These are phyloP conservation scores for Penicillium longicatenatum DNA, from an alignment of 495 filamentous ascomycete genomes.

Conservation along the genomic window DNA sequence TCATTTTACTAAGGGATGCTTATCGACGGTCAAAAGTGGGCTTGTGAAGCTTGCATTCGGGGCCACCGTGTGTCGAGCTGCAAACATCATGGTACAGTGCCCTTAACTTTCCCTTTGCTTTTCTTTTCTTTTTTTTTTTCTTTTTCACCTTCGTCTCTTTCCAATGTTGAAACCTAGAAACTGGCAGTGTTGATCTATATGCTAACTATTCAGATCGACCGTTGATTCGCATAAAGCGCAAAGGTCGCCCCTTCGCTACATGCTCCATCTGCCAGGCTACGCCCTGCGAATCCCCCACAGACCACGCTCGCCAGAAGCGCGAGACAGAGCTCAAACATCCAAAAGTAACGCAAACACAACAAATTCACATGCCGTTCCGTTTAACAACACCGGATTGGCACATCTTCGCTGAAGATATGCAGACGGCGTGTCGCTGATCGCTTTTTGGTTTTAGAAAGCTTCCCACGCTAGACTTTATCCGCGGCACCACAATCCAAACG, in stretches of 20 bases:
- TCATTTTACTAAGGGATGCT: conserved; percentile 59
- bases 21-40: conserved; percentile 86
- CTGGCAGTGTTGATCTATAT: neutral
- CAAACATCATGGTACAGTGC: conserved; percentile 49
- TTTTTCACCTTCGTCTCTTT: neutral
- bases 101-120: neutral
- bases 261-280: conserved; percentile 90
- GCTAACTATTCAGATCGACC: conserved; percentile 68
- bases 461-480: conserved; percentile 34
- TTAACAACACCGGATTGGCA: conserved; percentile 19
- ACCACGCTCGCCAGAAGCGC: conserved; percentile 93
- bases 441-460: conserved; percentile 38
- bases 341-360: conserved; percentile 39
- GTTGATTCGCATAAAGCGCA: conserved; percentile 93
- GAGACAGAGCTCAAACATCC: conserved; percentile 72
- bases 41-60: conserved; percentile 90
- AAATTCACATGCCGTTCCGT: conserved; percentile 24
- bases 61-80: conserved; percentile 77
- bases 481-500: conserved; percentile 28
- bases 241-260: conserved; percentile 95
- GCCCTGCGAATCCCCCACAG: conserved; percentile 85
- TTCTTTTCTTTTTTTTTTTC: conserved; percentile 25
- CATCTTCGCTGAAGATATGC: conserved; percentile 26
- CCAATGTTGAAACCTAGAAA: too few species aligned
- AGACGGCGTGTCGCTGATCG: conserved; percentile 29